These are phyloP conservation scores for Herpotrichia juniperi DNA, from an alignment of 2,329 filamentous ascomycete genomes.

Conservation along the genomic window DNA sequence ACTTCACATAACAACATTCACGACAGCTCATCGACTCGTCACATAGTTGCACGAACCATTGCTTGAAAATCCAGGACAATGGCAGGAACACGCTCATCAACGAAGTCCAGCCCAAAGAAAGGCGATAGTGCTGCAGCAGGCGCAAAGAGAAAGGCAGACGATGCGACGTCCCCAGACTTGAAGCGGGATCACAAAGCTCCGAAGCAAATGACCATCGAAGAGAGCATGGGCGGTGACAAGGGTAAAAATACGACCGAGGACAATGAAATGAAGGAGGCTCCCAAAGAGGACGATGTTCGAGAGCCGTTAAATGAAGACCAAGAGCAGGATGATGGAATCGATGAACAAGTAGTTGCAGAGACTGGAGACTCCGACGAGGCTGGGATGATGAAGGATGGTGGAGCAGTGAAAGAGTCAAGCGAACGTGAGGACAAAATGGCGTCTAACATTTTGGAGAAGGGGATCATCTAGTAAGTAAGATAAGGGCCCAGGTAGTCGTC, in stretches of 20 bases:
- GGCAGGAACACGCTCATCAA: conserved; percentile 36
- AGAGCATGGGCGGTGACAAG: conserved; percentile 52
- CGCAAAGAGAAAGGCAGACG: conserved; percentile 49
- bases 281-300: conserved; percentile 3
- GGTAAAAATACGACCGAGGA: conserved; percentile 26
- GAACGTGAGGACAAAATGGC: conserved; percentile 59
- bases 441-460: conserved; percentile 79
- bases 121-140: conserved; percentile 40
- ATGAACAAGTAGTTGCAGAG: conserved; percentile 26
- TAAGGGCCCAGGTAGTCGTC: no score
- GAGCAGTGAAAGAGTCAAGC: conserved; percentile 55
- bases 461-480: conserved; percentile 89
- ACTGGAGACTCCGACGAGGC: not conserved
- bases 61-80: conserved; percentile 16
- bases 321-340: conserved; percentile 30
- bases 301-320: conserved; percentile 15
- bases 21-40: not conserved
- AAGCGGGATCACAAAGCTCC: conserved; percentile 51
- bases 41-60: not conserved
- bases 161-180: conserved; percentile 39
- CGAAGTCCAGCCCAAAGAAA: conserved; percentile 27
- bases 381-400: conserved; percentile 26
- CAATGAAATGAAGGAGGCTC: conserved; percentile 20
- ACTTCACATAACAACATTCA: not conserved
- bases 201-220: conserved; percentile 61